Evolutionary conservation across 1,284 basidiomycete genomes (phyloP), one percentile per base, ranked within the genome.

Genomic region (Moesziomyces globuligerus): DNA sequence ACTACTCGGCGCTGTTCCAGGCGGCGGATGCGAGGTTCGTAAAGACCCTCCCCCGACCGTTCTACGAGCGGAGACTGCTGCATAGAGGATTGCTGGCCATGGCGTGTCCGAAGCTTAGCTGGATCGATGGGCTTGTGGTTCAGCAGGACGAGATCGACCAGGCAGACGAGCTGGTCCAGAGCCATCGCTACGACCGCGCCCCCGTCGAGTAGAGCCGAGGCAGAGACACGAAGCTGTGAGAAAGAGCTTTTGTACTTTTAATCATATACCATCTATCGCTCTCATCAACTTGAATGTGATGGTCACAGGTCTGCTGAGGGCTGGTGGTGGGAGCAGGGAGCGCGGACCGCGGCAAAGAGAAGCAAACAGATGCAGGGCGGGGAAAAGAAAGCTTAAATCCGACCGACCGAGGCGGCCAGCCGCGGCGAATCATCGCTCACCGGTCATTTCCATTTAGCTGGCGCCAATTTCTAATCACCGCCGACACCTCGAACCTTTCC

Each of bases 31-130:
- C 55, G 7, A 59, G 76, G 13, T 81, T 81, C 55, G 40, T 53
- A 10, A 61, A 55, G 40, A 79, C 80, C 20, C 55, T 81, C 11
- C 79, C 80, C 7, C 49, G 48, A 7, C 28, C 29, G 17, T 70
- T 77, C 34, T 48, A 53, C 17, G 59, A 65, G 41, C 43, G 73
- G 32, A 65, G 80, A 18, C 48, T 64, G 20, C 49, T 81, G 48
- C 79, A 81, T 52, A 65, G 80, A 5, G 80, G 80, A 1, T 37
- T 78, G 42, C 57, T 80, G 40, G 79, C 76, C 15, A 80, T 81
- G 76, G 78, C 72, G 10, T 81, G 80, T 48, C 48, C 64, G 1
- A 61, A 74, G 38, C 54, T 81, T 28, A 64, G 51, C 15, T 81
- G 79, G 79, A 50, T 81, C 10, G 80, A 81, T 46, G 80, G 80